Evolutionary conservation across 176 grass and related monocot species (phyloP).

Genomic region (Oryza meyeriana): DNA sequence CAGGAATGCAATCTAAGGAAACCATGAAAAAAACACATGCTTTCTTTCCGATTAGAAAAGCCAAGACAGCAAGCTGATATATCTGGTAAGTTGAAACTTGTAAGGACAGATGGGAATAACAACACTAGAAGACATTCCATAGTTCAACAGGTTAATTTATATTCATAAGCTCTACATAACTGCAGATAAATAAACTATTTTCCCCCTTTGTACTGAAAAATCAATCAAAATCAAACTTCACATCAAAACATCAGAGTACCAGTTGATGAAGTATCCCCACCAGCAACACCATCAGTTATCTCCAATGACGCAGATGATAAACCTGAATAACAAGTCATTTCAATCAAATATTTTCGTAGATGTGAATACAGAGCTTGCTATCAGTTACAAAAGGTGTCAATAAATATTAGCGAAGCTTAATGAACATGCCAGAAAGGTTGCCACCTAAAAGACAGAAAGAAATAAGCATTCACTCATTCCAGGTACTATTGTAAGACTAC

Average conservation of each 20-base stretch:
- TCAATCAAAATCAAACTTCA: conserved; percentile 17
- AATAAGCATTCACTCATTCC: neutral
- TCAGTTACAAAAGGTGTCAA: neutral
- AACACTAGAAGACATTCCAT: neutral
- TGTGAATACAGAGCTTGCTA: neutral
- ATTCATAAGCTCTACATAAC: neutral
- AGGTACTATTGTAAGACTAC: neutral
- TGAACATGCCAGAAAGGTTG: neutral
- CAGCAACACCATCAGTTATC: conserved; percentile 51
- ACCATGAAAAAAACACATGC: neutral
- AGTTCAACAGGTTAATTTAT: conserved; percentile 8
- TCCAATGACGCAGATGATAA: conserved; percentile 89
- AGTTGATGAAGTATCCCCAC: conserved; percentile 44
- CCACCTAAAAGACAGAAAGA: neutral
- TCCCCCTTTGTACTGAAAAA: conserved; percentile 10
- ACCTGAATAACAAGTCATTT: conserved; percentile 48
- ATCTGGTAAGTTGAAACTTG: neutral
- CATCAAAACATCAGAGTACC: conserved; percentile 46
- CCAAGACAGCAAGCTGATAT: neutral
- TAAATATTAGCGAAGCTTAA: neutral
- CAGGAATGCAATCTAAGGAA: neutral
- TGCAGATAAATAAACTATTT: conserved; percentile 1
- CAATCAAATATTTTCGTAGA: conserved; percentile 33
- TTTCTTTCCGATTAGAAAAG: conserved; percentile 8
- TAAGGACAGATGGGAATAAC: neutral